Evolutionary conservation across 805 yeast species (phyloP).

Genomic region (Hanseniaspora mollemarum): DNA sequence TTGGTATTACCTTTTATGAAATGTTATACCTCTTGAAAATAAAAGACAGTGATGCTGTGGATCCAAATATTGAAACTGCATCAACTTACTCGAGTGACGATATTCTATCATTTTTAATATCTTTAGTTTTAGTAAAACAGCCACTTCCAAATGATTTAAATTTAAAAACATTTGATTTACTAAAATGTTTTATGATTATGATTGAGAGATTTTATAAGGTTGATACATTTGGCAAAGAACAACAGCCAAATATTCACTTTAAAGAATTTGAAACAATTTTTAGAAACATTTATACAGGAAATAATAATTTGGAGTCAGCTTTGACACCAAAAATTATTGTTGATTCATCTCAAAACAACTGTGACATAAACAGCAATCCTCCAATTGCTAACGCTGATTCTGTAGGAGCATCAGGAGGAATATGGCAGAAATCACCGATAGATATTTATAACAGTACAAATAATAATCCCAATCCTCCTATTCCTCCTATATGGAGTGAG

Average conservation of each 20-base stretch:
- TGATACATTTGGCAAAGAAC: conserved; percentile 8
- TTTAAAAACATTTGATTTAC: not conserved
- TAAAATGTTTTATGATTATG: conserved; percentile 6
- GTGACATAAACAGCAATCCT: not conserved
- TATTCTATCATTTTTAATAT: conserved; percentile 10
- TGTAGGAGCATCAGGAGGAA: not conserved
- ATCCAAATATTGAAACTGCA: not conserved
- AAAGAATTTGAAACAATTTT: conserved; percentile 14
- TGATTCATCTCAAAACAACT: not conserved
- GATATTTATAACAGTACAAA: not conserved
- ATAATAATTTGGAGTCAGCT: conserved; percentile 6
- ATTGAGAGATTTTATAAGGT: conserved; percentile 12
- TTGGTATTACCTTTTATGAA: conserved; percentile 13
- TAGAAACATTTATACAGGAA: conserved; percentile 10
- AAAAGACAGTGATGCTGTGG: not conserved
- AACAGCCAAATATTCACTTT: conserved; percentile 14
- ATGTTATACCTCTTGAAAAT: conserved; percentile 3
- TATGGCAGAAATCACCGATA: not conserved
- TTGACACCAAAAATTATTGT: not conserved
- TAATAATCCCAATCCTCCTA: not conserved
- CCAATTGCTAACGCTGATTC: not conserved
- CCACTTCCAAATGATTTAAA: conserved; percentile 3
- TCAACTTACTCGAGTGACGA: conserved; percentile 1
- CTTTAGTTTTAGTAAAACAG: conserved; percentile 1
- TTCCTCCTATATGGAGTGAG: conserved; percentile 9